A percentile compares a stretch with the other conserved stretches of the same genome.
These are phyloP conservation scores for Centella asiatica DNA, from an alignment of 129 eudicot species.

Conservation along the genomic window DNA sequence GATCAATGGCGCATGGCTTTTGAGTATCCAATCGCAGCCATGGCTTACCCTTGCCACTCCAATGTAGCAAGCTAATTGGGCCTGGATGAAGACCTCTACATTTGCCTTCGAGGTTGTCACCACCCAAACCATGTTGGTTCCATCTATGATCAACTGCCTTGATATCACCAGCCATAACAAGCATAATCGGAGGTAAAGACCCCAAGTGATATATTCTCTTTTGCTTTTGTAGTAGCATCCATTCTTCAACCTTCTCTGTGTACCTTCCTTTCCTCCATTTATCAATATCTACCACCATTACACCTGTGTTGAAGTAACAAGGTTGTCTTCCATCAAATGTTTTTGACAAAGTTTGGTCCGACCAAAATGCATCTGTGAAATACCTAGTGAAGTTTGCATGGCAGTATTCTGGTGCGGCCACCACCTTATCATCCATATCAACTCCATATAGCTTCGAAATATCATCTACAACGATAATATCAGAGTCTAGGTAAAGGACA, in stretches of 20 bases:
- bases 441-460: neutral
- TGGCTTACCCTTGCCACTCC: conserved; percentile 5
- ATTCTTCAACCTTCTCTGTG: conserved; percentile 1
- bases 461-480: neutral
- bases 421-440: neutral
- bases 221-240: conserved; percentile 1
- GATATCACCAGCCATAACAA: neutral
- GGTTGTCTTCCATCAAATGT: neutral
- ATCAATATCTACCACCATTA: conserved; percentile 3
- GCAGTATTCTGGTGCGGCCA: conserved; percentile 9
- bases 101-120: conserved; percentile 1
- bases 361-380: conserved; percentile 1
- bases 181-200: neutral
- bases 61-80: conserved; percentile 4
- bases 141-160: conserved; percentile 5
- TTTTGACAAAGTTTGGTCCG: neutral
- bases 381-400: neutral
- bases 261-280: conserved; percentile 4
- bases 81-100: conserved; percentile 2
- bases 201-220: neutral
- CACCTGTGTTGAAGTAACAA: conserved; percentile 5
- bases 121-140: conserved; percentile 7
- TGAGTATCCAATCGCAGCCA: neutral
- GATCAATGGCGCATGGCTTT: neutral
- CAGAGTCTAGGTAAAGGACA: conserved; percentile 1